Percentiles rank a stretch among this genome's conserved stretches.
phyloP scores from a whole-genome alignment of 805 yeast genomes.

The Candida maltosa region DNA sequence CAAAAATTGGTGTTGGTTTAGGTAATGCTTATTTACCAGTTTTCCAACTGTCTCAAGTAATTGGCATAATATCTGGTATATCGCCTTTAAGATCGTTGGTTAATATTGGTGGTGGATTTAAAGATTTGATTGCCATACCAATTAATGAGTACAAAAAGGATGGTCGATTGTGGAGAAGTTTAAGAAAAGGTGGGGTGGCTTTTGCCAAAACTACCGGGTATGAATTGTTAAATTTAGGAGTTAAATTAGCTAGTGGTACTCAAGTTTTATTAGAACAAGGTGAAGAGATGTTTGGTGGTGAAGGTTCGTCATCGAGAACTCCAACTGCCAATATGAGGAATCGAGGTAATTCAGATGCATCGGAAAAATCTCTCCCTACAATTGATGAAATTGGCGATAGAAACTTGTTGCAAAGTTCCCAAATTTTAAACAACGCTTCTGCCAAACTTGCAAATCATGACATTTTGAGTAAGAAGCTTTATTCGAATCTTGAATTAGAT shows the following conservation, averaged over 20 bases:
- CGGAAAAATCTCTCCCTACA: background rate
- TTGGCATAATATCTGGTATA: conserved; percentile 78
- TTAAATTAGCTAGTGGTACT: conserved; percentile 82
- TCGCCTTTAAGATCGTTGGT: conserved; percentile 78
- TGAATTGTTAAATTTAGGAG: conserved; percentile 78
- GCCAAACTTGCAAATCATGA: conserved; percentile 6
- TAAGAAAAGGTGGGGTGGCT: conserved; percentile 70
- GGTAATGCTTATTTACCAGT: conserved; percentile 86
- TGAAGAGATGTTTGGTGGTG: conserved; percentile 76
- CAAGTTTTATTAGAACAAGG: conserved; percentile 77
- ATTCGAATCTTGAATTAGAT: conserved; percentile 29
- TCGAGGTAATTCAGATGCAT: conserved; percentile 5
- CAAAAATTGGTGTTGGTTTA: conserved; percentile 51
- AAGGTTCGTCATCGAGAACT: conserved; percentile 35
- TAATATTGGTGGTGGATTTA: conserved; percentile 74
- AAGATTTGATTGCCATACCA: conserved; percentile 71
- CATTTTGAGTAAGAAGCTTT: conserved; percentile 20
- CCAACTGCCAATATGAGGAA: conserved; percentile 7
- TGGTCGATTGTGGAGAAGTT: conserved; percentile 62
- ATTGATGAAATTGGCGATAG: background rate
- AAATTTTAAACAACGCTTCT: conserved; percentile 6
- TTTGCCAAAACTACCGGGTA: conserved; percentile 78
- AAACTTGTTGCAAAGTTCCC: conserved; percentile 5
- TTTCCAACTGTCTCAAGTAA: conserved; percentile 74
- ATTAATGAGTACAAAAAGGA: conserved; percentile 70